Percentiles rank a stretch among this genome's conserved stretches.
These are phyloP conservation scores for Selenicereus undatus DNA, from an alignment of 148 eudicot species.

Conservation along the genomic window DNA sequence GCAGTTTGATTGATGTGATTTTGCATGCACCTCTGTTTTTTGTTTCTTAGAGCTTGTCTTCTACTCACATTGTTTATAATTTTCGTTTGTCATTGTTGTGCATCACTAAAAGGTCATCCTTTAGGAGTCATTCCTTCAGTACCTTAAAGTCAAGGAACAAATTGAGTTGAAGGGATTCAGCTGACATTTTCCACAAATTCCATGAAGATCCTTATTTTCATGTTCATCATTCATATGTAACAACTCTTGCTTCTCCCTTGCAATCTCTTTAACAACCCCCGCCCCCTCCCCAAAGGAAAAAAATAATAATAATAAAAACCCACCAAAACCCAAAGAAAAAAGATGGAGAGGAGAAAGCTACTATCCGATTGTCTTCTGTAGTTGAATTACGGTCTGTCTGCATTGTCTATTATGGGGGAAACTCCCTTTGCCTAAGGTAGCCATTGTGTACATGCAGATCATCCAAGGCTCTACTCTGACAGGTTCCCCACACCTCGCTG, in stretches of 20 bases:
- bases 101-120: not conserved
- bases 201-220: not conserved
- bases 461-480: not conserved
- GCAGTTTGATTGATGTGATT: conserved; percentile 30
- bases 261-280: not conserved
- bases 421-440: not conserved
- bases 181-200: not conserved
- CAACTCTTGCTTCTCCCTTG: not conserved
- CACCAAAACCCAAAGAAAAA: no score
- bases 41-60: conserved; percentile 26
- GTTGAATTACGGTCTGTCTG: not conserved
- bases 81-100: not conserved
- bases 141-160: not conserved
- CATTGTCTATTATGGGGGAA: not conserved
- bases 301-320: no score
- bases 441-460: not conserved
- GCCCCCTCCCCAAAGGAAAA: not conserved
- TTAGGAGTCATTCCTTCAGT: not conserved
- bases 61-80: conserved; percentile 13
- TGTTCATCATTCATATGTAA: not conserved
- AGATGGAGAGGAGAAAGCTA: not conserved
- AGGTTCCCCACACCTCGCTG: not conserved
- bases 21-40: conserved; percentile 28
- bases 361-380: not conserved
- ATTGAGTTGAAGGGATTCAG: not conserved